Evolutionary conservation across 495 filamentous ascomycete species (phyloP), one percentile per base, ranked within the genome.

Genomic region (Xylaria cubensis): DNA sequence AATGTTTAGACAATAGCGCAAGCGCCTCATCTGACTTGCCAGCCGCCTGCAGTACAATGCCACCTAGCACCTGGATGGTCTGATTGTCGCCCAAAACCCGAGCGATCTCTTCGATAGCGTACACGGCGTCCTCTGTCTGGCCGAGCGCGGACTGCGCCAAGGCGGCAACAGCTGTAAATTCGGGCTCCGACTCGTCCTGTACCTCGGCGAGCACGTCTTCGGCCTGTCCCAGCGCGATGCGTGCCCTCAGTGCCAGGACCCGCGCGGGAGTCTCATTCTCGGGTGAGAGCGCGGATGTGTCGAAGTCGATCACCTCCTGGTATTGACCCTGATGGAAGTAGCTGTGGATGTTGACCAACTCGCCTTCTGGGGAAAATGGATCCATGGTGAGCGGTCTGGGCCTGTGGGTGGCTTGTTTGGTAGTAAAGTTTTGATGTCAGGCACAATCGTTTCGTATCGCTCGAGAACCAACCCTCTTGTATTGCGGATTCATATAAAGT

Each of bases 261-360:
- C 90, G 91, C n/a, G 94, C 92, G 29, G 94, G 89, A 4, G 94
- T 84, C 46, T 84, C 82, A 83, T 98, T 97, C 76, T 91, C 88
- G 70, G 90, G 39, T 66, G 93, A 94, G 71, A 98, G 90, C 56
- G 90, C 83, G 6, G 91, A 87, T 34, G 89, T 90, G 82, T 94
- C 90, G 82, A 92, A 94, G 83, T 94, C 91, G 82, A 95, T 80
- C 73, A 96, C 94, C 69, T 88, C 84, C 66, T 91, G 85, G 88
- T 93, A 97, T 84, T 95, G 93, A 79, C 93, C 93, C 80, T 94
- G 92, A 87, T 96, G 92, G 89, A 97, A 98, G 85, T 93, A 89
- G 84, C 92, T 97, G 88, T 96, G 93, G 80, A 98, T 91, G 86
- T 95, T 97, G 81, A 97, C 90, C 75, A 99, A 90, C 84, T 99